These are phyloP conservation scores for Catenaria anguillulae DNA, from an alignment of 371 early-diverging fungal genomes.

Conservation along the genomic window DNA sequence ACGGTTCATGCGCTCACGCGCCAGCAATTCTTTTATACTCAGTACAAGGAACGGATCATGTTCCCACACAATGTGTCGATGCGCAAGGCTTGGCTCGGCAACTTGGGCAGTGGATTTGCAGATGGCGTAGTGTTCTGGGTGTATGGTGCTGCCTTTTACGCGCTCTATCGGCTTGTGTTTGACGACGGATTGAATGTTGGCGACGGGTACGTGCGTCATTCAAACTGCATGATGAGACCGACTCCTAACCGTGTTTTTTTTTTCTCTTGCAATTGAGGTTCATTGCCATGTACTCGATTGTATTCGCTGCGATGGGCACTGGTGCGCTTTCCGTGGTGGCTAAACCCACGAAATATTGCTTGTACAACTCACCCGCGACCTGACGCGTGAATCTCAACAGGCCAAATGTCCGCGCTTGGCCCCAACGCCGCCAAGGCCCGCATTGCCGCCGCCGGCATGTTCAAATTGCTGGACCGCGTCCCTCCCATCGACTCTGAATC, in stretches of 20 bases:
- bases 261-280: too few relatives aligned
- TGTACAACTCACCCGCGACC: too few relatives aligned
- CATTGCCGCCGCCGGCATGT: conserved; percentile 5
- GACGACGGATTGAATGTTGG: not conserved
- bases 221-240: too few relatives aligned
- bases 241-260: too few relatives aligned
- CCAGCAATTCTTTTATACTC: conserved; percentile 44
- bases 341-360: too few relatives aligned
- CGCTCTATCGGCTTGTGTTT: conserved; percentile 11
- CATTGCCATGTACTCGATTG: not conserved
- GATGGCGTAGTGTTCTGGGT: conserved; percentile 50
- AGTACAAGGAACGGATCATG: conserved; percentile 39
- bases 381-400: too few relatives aligned
- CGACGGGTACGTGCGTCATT: too few relatives aligned
- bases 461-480: conserved; percentile 6
- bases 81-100: conserved; percentile 34
- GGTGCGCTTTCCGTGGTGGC: too few relatives aligned
- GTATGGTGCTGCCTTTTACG: conserved; percentile 37
- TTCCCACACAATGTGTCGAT: conserved; percentile 47
- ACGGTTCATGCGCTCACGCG: conserved; percentile 74
- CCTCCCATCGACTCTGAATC: conserved; percentile 1
- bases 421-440: conserved; percentile 4
- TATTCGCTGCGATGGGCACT: not conserved
- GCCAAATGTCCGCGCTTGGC: conserved; percentile 2
- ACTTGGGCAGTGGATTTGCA: conserved; percentile 49